These are phyloP conservation scores for Ormosia emarginata DNA, from an alignment of 306 rosid species.

Conservation along the genomic window DNA sequence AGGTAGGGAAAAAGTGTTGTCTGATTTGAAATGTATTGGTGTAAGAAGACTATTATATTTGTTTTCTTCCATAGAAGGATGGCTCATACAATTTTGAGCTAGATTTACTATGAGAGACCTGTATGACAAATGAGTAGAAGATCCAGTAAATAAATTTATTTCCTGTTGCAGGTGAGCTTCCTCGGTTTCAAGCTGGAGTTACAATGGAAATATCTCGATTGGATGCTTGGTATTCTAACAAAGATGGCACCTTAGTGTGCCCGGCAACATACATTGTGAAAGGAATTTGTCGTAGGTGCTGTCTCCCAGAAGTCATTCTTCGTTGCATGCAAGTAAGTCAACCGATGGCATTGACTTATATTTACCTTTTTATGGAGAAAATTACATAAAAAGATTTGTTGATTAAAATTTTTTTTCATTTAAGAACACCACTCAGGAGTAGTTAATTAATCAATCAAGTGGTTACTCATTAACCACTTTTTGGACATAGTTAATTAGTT, in stretches of 20 bases:
- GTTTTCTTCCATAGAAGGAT: conserved; percentile 8
- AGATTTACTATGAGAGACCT: not conserved
- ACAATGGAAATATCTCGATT: conserved; percentile 84
- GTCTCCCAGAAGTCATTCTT: conserved; percentile 90
- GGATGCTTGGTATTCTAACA: conserved; percentile 86
- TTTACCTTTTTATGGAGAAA: not conserved
- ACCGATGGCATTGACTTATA: not conserved
- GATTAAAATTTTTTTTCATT: not conserved
- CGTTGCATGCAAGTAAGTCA: conserved; percentile 89
- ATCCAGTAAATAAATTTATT: conserved; percentile 18
- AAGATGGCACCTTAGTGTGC: conserved; percentile 55
- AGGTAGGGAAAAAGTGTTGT: not conserved
- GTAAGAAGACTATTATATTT: not conserved
- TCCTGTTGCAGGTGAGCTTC: conserved; percentile 81
- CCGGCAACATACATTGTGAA: conserved; percentile 78
- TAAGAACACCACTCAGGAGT: not conserved
- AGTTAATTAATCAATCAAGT: not conserved
- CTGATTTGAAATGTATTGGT: not conserved
- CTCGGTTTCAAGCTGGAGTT: conserved; percentile 87
- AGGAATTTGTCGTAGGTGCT: conserved; percentile 92
- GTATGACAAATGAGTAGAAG: conserved; percentile 8
- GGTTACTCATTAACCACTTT: not conserved
- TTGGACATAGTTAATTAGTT: not conserved
- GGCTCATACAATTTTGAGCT: not conserved
- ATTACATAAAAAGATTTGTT: not conserved